Conservation (phyloP, 1,284 basidiomycete species). For the Sporisorium sorghi region DNA sequence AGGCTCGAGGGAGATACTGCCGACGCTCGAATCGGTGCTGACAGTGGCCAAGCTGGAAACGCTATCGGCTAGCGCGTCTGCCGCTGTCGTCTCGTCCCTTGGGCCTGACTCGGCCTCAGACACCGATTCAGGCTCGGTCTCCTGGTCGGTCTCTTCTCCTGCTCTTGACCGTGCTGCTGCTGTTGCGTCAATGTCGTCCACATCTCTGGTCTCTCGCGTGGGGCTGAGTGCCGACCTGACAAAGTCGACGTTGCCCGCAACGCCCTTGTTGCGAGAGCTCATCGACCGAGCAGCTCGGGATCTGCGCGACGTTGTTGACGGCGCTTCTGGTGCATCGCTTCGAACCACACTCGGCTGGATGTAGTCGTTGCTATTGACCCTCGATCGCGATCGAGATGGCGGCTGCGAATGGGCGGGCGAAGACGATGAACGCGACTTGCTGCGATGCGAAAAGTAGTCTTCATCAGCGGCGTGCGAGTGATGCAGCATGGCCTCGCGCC, state of each 20-base stretch:
- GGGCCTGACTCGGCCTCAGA: slow-evolving; percentile 16
- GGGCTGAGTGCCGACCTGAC: slow-evolving; percentile 31
- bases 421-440: slow-evolving; percentile 24
- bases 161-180: neutral
- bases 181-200: slow-evolving; percentile 3
- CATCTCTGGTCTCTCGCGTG: slow-evolving; percentile 31
- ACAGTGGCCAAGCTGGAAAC: slow-evolving; percentile 26
- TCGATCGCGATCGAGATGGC: slow-evolving; percentile 14
- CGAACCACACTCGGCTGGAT: neutral
- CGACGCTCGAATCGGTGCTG: slow-evolving; percentile 14
- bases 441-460: slow-evolving; percentile 36
- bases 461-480: slow-evolving; percentile 15
- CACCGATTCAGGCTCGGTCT: slow-evolving; percentile 18
- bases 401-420: slow-evolving; percentile 30
- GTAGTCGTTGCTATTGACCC: slow-evolving; percentile 38
- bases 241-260: slow-evolving; percentile 17
- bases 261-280: slow-evolving; percentile 18
- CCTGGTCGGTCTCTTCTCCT: slow-evolving; percentile 15
- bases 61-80: slow-evolving; percentile 25
- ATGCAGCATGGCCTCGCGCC: slow-evolving; percentile 35
- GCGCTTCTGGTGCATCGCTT: neutral
- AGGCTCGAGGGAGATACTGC: slow-evolving; percentile 18
- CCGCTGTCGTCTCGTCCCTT: neutral
- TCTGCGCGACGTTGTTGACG: slow-evolving; percentile 2
- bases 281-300: slow-evolving; percentile 15